Base-by-base conservation (phyloP, 306 rosid genomes). In the Begonia loranthoides region DNA sequence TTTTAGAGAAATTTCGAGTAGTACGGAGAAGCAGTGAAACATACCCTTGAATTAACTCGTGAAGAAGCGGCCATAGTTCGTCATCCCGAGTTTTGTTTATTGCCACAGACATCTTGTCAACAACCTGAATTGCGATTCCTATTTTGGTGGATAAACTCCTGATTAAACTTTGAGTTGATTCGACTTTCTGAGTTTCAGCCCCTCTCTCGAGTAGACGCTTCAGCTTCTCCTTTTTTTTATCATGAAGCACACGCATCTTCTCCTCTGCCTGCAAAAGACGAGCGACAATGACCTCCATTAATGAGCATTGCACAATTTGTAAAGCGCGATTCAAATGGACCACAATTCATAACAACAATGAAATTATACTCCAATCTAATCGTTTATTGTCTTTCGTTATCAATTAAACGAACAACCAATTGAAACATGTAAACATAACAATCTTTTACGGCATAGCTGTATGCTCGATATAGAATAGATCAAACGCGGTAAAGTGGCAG, bases 21-120 rank as follows among this genome's bases (percentile, higher is more conserved):
- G 10, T 45, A 8, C 15, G 45, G 28, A 19, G 39, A 13, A 53
- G 33, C 56, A 62, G 33, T 41, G 40, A 24, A 60, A 45, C 94
- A 51, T 81, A 87, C 96, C 99, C 94, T 38, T 80, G 77, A 59
- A 92, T 86, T 63, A 92, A 75, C 66, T 73, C 94, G 58, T 64
- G 74, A 56, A 92, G 77, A 67, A 69, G 99, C 2, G 99, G 99
- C 88, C 94, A 92, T 19, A 92, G 73, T 64, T 92, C 99, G 67
- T 83, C 94, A 59, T 92, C 99, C 71, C 96, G 69, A 51, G 83
- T 86, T 65, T 83, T 92, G 61, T 64, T 86, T 74, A 92, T 83
- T 4, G 94, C 79, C 79, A 78, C 68, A 36, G 99, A 92, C 52
- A 78, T 76, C 75, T 63, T 80, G 62, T 92, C 99, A 50, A 92